A percentile compares a stretch with the other conserved stretches of the same genome.
phyloP scores from a whole-genome alignment of 768 basidiomycete species.

The Tricholoma saponaceum region DNA sequence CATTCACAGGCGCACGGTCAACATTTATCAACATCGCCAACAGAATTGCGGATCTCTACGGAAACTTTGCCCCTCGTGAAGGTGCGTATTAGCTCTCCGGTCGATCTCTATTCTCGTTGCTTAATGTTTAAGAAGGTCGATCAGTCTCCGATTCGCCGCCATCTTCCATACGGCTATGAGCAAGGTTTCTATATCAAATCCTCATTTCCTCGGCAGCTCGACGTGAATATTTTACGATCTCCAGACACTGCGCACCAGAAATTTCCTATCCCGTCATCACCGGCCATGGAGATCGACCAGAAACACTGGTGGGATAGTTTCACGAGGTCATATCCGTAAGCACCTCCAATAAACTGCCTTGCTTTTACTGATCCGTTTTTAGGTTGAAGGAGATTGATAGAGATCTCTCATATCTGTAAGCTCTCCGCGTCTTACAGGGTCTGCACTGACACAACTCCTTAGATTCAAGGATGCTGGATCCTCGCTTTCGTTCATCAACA shows the following conservation, averaged over 20 bases:
- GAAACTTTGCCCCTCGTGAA: conserved; percentile 20
- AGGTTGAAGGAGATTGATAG: conserved; percentile 46
- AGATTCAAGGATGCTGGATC: conserved; percentile 65
- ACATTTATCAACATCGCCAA: conserved; percentile 14
- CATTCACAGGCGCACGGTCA: conserved; percentile 8
- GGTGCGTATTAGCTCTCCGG: conserved; percentile 18
- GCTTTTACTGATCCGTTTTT: conserved; percentile 9
- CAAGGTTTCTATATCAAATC: conserved; percentile 31
- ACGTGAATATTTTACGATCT: conserved; percentile 33
- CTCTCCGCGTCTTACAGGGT: neutral
- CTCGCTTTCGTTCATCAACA: conserved; percentile 67
- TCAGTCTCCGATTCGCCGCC: conserved; percentile 25
- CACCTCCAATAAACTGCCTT: neutral
- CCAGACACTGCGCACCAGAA: conserved; percentile 27
- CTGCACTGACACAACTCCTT: neutral
- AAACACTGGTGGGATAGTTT: conserved; percentile 42
- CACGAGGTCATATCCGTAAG: conserved; percentile 33
- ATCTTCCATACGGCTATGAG: conserved; percentile 31
- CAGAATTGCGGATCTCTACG: conserved; percentile 26
- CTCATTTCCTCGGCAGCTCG: conserved; percentile 34
- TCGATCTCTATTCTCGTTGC: neutral
- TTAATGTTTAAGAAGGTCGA: conserved; percentile 22
- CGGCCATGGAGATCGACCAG: conserved; percentile 30
- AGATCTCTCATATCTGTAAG: conserved; percentile 50
- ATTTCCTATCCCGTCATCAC: conserved; percentile 30